Percentiles rank a stretch among this genome's conserved stretches.
phyloP scores from a whole-genome alignment of 208 protist genomes.

The Borovskyia barvae region DNA sequence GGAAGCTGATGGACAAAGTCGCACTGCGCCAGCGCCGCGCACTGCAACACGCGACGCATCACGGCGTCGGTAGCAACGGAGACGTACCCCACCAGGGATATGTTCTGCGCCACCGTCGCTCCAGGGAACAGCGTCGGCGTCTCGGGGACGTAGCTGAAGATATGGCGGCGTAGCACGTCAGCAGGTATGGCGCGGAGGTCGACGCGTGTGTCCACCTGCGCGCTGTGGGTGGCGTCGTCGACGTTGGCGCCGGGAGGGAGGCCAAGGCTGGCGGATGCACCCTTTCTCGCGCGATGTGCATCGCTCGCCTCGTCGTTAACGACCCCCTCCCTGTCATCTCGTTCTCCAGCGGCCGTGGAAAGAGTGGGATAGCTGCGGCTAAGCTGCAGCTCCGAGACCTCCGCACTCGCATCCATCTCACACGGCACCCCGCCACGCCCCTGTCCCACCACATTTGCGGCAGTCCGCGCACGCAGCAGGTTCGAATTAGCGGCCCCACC shows the following conservation, averaged over 20 bases:
- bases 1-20: conserved; percentile 53
- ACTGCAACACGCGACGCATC: conserved; percentile 34
- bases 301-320: not conserved
- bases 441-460: not conserved
- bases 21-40: conserved; percentile 41
- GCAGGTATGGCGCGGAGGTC: conserved; percentile 28
- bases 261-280: not conserved
- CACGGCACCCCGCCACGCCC: not conserved
- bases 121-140: conserved; percentile 46
- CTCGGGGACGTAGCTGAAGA: conserved; percentile 81
- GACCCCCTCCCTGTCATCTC: not conserved
- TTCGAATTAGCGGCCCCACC: not conserved
- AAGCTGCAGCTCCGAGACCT: not conserved
- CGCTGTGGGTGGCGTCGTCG: not conserved
- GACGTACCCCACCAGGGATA: conserved; percentile 54
- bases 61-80: conserved; percentile 37
- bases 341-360: too few species aligned
- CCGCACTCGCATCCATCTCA: not conserved
- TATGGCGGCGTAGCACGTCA: conserved; percentile 40
- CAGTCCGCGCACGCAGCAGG: not conserved
- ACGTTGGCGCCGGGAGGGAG: not conserved
- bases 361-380: not conserved
- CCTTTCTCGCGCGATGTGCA: not conserved
- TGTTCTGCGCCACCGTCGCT: conserved; percentile 72
- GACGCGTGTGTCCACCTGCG: conserved; percentile 6